Evolutionary conservation across 1,139 yeast species (phyloP).

Genomic region (Geotrichum phurueaensis): DNA sequence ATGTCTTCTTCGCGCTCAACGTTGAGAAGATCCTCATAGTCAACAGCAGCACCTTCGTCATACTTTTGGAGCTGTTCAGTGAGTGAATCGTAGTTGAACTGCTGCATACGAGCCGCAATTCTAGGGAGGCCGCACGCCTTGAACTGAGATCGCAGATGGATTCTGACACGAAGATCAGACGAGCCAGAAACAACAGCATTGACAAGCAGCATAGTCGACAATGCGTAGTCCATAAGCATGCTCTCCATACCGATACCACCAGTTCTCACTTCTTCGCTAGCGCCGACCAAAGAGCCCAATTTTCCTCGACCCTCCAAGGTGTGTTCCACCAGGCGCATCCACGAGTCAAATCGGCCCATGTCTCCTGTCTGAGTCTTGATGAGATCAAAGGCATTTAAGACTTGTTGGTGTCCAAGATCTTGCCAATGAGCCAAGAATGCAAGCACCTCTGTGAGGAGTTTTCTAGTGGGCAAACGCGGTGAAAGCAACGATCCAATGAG

Average conservation of each 20-base stretch:
- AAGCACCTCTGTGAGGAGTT: conserved; percentile 72
- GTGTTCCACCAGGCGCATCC: conserved; percentile 69
- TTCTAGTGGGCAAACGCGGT: conserved; percentile 64
- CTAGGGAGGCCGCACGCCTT: conserved; percentile 68
- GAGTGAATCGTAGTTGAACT: conserved; percentile 57
- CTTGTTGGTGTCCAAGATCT: conserved; percentile 56
- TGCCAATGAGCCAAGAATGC: conserved; percentile 50
- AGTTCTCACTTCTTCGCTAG: conserved; percentile 75
- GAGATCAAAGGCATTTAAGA: conserved; percentile 56
- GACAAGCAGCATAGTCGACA: conserved; percentile 70
- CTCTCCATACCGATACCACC: conserved; percentile 60
- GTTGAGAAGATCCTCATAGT: conserved; percentile 58
- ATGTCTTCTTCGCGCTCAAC: conserved; percentile 53
- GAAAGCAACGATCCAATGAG: conserved; percentile 56
- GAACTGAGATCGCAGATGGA: conserved; percentile 71
- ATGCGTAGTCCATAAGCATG: conserved; percentile 71
- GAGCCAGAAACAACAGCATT: conserved; percentile 67
- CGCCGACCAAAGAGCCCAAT: conserved; percentile 86
- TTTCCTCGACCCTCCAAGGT: conserved; percentile 85
- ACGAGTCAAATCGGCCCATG: conserved; percentile 66
- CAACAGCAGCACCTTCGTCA: conserved; percentile 61
- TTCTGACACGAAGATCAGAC: conserved; percentile 55
- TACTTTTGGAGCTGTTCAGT: conserved; percentile 62
- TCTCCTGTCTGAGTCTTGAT: conserved; percentile 58
- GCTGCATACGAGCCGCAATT: conserved; percentile 54